phyloP scores from a whole-genome alignment of 306 rosid species.

The Prunus davidiana region DNA sequence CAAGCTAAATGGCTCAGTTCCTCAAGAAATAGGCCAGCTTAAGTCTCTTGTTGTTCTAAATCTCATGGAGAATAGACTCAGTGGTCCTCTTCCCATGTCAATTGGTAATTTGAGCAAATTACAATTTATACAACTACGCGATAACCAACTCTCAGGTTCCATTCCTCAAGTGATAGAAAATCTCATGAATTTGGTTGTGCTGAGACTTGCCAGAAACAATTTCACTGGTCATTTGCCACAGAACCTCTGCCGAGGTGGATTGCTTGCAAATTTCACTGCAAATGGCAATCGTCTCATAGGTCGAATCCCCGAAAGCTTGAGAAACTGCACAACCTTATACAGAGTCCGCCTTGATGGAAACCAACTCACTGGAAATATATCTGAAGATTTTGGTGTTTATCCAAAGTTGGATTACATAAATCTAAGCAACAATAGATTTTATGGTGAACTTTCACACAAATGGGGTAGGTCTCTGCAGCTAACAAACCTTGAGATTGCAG shows the following conservation, averaged over 20 bases:
- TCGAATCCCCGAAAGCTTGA: conserved; percentile 37
- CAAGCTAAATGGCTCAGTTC: conserved; percentile 8
- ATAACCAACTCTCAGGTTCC: conserved; percentile 31
- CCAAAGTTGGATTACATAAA: conserved; percentile 40
- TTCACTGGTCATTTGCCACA: conserved; percentile 39
- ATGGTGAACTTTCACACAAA: conserved; percentile 28
- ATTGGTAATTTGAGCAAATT: conserved; percentile 29
- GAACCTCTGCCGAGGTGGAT: conserved; percentile 15
- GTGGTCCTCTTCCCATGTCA: conserved; percentile 13
- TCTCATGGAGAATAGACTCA: conserved; percentile 20
- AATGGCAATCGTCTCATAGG: conserved; percentile 38
- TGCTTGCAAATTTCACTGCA: conserved; percentile 35
- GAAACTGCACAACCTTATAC: conserved; percentile 35
- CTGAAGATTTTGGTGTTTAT: conserved; percentile 43
- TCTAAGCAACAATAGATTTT: conserved; percentile 34
- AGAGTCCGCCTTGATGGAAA: conserved; percentile 42
- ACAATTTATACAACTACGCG: conserved; percentile 18
- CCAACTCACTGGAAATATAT: conserved; percentile 39
- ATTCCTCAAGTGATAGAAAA: conserved; percentile 29
- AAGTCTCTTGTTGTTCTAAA: conserved; percentile 26
- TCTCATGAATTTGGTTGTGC: conserved; percentile 16
- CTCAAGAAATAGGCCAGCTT: conserved; percentile 3
- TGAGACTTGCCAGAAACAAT: conserved; percentile 33
- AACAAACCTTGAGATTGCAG: conserved; percentile 31
- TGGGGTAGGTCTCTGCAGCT: conserved; percentile 35